Conservation (phyloP, 495 filamentous ascomycete genomes). For the Neurospora sp. region DNA sequence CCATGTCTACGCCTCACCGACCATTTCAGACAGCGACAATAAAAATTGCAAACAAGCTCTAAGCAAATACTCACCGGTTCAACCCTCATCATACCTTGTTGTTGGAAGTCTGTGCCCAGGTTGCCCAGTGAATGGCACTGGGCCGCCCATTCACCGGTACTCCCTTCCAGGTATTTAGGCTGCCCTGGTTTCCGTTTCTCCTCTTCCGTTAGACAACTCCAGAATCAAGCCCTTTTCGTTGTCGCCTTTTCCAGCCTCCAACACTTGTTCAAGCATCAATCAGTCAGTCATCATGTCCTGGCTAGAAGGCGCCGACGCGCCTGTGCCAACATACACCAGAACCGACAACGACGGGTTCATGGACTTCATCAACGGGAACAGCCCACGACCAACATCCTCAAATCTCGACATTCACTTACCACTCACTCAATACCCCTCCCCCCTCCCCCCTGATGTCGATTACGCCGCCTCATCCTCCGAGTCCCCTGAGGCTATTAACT, state of each 20-base stretch:
- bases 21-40: neutral
- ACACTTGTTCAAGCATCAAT: neutral
- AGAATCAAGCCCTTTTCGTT: too few species aligned
- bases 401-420: constrained; percentile 3
- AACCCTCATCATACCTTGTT: neutral
- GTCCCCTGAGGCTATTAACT: neutral
- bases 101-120: too few species aligned
- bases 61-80: neutral
- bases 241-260: too few species aligned
- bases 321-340: constrained; percentile 7
- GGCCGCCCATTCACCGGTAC: too few species aligned
- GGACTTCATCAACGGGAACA: neutral
- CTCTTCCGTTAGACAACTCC: too few species aligned
- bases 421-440: constrained; percentile 3
- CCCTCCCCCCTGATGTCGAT: neutral
- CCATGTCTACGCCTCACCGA: neutral
- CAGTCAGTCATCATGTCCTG: neutral
- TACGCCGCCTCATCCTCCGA: neutral
- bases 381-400: neutral
- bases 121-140: too few species aligned
- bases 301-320: neutral
- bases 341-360: neutral
- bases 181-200: too few species aligned
- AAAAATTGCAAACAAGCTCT: neutral
- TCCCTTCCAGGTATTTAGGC: too few species aligned